Percentiles rank a stretch among this genome's conserved stretches.
These are phyloP conservation scores for Penicillium ochrochloron DNA, from an alignment of 495 filamentous ascomycete genomes.

Conservation along the genomic window DNA sequence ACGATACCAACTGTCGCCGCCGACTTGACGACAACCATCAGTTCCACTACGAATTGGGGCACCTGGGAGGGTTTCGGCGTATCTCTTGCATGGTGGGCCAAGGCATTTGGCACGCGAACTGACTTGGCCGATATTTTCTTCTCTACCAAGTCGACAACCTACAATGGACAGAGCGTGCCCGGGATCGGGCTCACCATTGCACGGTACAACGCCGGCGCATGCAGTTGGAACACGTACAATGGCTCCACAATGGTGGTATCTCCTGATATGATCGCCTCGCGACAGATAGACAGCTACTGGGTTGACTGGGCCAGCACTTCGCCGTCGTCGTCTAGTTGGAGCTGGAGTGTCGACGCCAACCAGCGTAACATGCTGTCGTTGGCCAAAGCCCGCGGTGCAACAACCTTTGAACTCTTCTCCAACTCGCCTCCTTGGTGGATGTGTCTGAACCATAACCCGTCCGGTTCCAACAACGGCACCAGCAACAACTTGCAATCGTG, in stretches of 20 bases:
- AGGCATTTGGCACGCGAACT: conserved; percentile 17
- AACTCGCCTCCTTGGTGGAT: conserved; percentile 27
- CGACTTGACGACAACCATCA: conserved; percentile 16
- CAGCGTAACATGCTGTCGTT: conserved; percentile 21
- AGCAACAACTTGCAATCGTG: conserved; percentile 22
- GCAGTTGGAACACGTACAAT: conserved; percentile 20
- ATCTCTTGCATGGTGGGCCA: conserved; percentile 27
- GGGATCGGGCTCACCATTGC: conserved; percentile 23
- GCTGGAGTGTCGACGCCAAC: conserved; percentile 24
- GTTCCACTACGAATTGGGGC: conserved; percentile 9
- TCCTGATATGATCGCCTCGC: conserved; percentile 15
- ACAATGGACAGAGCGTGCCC: conserved; percentile 10
- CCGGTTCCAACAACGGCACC: conserved; percentile 13
- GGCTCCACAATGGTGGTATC: conserved; percentile 17
- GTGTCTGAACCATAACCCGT: conserved; percentile 19
- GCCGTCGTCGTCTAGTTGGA: conserved; percentile 22
- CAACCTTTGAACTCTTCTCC: conserved; percentile 24
- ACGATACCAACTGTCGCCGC: conserved; percentile 1
- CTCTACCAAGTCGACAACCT: conserved; percentile 15
- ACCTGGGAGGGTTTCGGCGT: conserved; percentile 21
- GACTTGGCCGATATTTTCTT: conserved; percentile 23
- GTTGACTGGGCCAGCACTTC: conserved; percentile 15
- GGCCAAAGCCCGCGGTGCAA: conserved; percentile 19
- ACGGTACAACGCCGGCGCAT: conserved; percentile 23
- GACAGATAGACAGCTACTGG: conserved; percentile 23